Evolutionary conservation across 768 basidiomycete genomes (phyloP), one percentile per base, ranked within the genome.

Genomic region (Amanita fuliginea): DNA sequence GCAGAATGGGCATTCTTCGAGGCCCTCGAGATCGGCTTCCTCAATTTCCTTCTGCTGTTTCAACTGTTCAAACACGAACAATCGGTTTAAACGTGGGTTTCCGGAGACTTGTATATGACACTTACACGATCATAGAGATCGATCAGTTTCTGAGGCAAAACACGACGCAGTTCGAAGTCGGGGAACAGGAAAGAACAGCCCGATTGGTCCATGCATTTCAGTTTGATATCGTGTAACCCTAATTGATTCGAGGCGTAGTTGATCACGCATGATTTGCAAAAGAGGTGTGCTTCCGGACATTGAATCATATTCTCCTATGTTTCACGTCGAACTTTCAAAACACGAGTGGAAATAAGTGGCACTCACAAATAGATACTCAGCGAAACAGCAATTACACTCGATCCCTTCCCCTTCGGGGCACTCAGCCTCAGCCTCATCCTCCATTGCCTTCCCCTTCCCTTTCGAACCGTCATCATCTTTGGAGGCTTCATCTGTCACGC

Each of bases 1-100:
- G 65, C 93, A 96, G 55, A 83, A 88, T 3, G 93, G 93, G 61
- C 93, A 96, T 56, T 86, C 86, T 62, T 93, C 91, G 10, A 95
- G 69, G 4, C 80, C 80, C 41, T 88, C 87, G 32, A 96, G 59
- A 1, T 73, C 79, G 14, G 92, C 92, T 0, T 74, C 77, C 50
- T 84, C 80, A 28, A 95, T 78, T 55, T 91, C 87, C 60, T 86
- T 84, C 33, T 76, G 77, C 59, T 87, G 86, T 54, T 78, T 77
- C 24, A 92, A n/a, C 49, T 50, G 26, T n/a, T 33, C 33, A 7
- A 35, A 42, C 24, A n/a, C 16, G 49, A n/a, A 9, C 11, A 18
- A n/a, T 26, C 26, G 6, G 14, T 49, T n/a, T 18, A 18, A 40
- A 11, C 7, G 18, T 14, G 3, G 9, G 0, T 28, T n/a, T 28